These are phyloP conservation scores for Sporothrix protearum DNA, from an alignment of 2,329 filamentous ascomycete genomes.

Conservation along the genomic window DNA sequence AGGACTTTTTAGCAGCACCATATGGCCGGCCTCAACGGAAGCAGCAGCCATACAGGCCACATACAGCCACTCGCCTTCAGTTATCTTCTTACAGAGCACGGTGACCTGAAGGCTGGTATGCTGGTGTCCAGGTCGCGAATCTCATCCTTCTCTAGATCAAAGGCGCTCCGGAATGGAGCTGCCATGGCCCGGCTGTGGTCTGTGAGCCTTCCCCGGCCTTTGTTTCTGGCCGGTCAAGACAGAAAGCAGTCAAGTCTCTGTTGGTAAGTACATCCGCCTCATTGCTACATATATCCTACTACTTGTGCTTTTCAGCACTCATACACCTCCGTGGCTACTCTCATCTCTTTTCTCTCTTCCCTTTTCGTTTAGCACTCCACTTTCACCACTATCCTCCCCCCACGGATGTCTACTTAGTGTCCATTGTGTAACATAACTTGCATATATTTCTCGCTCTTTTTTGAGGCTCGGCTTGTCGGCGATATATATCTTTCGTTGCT, in stretches of 20 bases:
- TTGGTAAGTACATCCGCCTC: conserved; percentile 6
- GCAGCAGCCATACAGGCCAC: background rate
- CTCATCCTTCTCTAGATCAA: background rate
- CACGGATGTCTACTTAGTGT: background rate
- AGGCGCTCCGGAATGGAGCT: background rate
- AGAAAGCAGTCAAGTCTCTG: background rate
- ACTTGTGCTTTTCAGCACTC: background rate
- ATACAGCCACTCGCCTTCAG: background rate
- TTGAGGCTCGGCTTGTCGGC: background rate
- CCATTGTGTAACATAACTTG: conserved; percentile 8
- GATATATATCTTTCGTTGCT: conserved; percentile 13
- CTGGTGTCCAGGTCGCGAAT: background rate
- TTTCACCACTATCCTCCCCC: background rate
- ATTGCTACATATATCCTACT: conserved; percentile 4
- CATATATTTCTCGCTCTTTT: background rate
- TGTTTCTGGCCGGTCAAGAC: background rate
- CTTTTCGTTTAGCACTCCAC: background rate
- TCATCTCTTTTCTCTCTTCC: background rate
- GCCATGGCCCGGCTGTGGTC: background rate
- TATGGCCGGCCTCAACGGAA: background rate
- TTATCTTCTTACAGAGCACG: too few relatives aligned
- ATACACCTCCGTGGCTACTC: background rate
- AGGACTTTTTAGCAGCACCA: background rate
- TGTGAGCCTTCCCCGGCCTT: background rate
- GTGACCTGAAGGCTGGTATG: too few relatives aligned